Base-by-base conservation (phyloP, 2,329 filamentous ascomycete genomes). In the Ustilaginoidea virens region DNA sequence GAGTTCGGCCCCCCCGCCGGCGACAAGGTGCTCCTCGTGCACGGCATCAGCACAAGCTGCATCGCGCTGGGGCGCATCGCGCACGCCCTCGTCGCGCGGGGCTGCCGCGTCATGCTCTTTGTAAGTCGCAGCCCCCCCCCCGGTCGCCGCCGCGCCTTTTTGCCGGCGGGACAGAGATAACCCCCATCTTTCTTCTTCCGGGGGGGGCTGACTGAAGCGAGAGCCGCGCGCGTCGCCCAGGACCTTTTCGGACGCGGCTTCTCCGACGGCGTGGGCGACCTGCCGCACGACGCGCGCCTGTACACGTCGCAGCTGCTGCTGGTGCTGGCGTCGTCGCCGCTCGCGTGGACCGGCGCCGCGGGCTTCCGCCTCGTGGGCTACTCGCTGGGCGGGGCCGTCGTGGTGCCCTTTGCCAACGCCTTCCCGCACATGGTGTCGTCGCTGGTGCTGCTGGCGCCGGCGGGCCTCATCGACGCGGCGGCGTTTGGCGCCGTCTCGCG, bases 21-120 rank as follows among this genome's bases (percentile, higher is more conserved):
- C 6, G 63, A 68, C 25, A 86, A 80, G 43, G 74, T 90, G 4
- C 52, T 92, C 11, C 62, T 92, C 19, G 61, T 92, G 7, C 83
- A 92, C 47, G 83, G 83, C 25, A 87, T 92, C 46, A 82, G 75
- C 35, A 92, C 81, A 0, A 78, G 82, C 0, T 83, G 78, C 48
- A 68, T 86, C 41, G 74, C 80, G 2, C 60, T 90, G 11, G 65
- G 66, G 16, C 66, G 65, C 25, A 52, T 92, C 19, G 79, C 81
- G 17, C 60, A 74, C 40, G 63, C 61, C 13, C 61, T 92, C 14
- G 80, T 69, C 3, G 60, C 66, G 22, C 66, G 65, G 28, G 80
- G 81, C 18, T 86, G 73, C 46, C 69, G 83, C 23, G 81, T 92
- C 9, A 74, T 92, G 72, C 59, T 90, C 4, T 90, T 85, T 47